phyloP scores from a whole-genome alignment of 2,329 filamentous ascomycete species.

The Dendryphion nanum region DNA sequence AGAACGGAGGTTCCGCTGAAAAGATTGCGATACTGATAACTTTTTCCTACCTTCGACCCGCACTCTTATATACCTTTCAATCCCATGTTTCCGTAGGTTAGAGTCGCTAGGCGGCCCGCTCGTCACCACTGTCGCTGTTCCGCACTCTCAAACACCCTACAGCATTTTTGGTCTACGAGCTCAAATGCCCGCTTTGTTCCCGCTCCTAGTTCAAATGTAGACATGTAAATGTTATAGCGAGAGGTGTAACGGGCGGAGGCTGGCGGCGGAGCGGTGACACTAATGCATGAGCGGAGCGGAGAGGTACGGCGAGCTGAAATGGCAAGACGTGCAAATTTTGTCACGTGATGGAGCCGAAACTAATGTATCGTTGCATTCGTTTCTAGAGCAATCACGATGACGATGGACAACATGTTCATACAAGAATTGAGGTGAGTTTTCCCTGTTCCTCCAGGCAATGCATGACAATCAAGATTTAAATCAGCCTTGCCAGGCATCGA shows the following conservation, averaged over 20 bases:
- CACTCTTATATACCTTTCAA: neutral
- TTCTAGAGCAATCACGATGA: too few species aligned
- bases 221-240: neutral
- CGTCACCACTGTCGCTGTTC: neutral
- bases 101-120: neutral
- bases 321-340: too few species aligned
- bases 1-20: neutral
- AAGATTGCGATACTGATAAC: neutral
- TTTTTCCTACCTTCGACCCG: neutral
- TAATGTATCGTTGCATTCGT: too few species aligned
- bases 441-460: too few species aligned
- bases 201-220: neutral
- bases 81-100: too few species aligned
- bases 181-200: slow-evolving; percentile 5
- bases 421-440: too few species aligned
- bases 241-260: neutral
- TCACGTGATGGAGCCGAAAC: too few species aligned
- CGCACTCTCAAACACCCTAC: neutral
- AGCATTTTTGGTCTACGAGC: slow-evolving; percentile 2
- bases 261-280: slow-evolving; percentile 6
- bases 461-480: too few species aligned
- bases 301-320: too few species aligned
- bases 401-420: too few species aligned
- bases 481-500: too few species aligned
- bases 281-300: slow-evolving; percentile 10